A percentile compares a stretch with the other conserved stretches of the same genome.
Conservation (phyloP, 2,329 filamentous ascomycete species). For the Penicillium sp. region DNA sequence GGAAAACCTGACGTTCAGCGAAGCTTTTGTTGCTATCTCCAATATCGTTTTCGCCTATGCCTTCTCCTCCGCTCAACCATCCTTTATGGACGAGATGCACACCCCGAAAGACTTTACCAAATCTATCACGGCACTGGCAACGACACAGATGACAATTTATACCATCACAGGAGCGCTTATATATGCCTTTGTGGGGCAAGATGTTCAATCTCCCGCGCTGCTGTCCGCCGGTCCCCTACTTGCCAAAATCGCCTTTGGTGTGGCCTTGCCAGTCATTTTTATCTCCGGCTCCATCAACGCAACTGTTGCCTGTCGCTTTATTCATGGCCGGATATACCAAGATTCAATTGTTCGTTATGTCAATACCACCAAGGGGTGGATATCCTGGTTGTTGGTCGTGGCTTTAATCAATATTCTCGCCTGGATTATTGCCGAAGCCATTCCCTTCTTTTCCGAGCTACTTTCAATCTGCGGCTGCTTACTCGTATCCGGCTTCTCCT, state of each 20-base stretch:
- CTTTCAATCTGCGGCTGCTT: slow-evolving; percentile 59
- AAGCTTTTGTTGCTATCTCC: slow-evolving; percentile 39
- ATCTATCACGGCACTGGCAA: slow-evolving; percentile 42
- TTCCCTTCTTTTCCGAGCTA: slow-evolving; percentile 78
- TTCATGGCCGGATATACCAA: slow-evolving; percentile 34
- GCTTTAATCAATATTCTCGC: slow-evolving; percentile 70
- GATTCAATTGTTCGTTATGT: slow-evolving; percentile 34
- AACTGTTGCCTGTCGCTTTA: slow-evolving; percentile 32
- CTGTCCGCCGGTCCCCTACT: slow-evolving; percentile 28
- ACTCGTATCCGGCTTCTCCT: slow-evolving; percentile 86
- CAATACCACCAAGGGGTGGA: slow-evolving; percentile 34
- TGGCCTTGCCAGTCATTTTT: slow-evolving; percentile 29
- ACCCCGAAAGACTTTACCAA: slow-evolving; percentile 33
- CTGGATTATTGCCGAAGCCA: slow-evolving; percentile 81
- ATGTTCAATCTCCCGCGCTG: slow-evolving; percentile 28
- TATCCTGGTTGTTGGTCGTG: slow-evolving; percentile 31
- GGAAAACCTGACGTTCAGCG: slow-evolving; percentile 35
- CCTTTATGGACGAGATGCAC: slow-evolving; percentile 22
- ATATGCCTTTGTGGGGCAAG: slow-evolving; percentile 12
- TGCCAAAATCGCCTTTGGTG: slow-evolving; percentile 33
- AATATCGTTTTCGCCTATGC: slow-evolving; percentile 49
- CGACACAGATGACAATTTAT: slow-evolving; percentile 36
- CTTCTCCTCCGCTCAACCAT: slow-evolving; percentile 41
- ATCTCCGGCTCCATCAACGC: slow-evolving; percentile 30
- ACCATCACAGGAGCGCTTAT: slow-evolving; percentile 27